phyloP scores from a whole-genome alignment of 2,329 filamentous ascomycete genomes.

The Phialophora verrucosa region DNA sequence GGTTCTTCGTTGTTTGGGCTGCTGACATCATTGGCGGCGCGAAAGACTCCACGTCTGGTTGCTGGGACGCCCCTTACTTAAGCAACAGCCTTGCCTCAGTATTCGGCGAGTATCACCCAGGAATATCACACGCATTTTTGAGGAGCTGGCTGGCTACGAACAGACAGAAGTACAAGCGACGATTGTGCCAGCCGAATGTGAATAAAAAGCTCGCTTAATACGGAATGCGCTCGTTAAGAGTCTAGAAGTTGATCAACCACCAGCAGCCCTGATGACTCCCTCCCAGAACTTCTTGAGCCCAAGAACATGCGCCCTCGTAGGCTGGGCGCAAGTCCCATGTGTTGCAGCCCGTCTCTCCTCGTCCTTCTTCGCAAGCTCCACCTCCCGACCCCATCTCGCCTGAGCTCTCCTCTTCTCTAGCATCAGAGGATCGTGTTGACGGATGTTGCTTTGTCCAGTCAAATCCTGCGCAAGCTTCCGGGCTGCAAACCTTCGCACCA shows the following conservation, averaged over 20 bases:
- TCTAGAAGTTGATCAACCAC: conserved; percentile 22
- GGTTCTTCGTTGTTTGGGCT: background rate
- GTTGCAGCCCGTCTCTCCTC: conserved; percentile 30
- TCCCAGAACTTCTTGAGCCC: conserved; percentile 71
- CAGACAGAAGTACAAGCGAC: background rate
- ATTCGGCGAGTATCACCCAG: background rate
- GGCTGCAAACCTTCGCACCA: conserved; percentile 36
- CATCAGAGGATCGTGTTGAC: conserved; percentile 20
- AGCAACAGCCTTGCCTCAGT: background rate
- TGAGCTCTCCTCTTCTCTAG: conserved; percentile 37
- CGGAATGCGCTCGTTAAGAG: background rate
- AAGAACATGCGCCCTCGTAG: conserved; percentile 58
- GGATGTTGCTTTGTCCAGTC: conserved; percentile 10
- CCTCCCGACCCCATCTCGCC: conserved; percentile 34
- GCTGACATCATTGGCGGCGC: conserved; percentile 9
- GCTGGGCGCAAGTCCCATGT: conserved; percentile 38
- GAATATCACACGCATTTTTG: background rate
- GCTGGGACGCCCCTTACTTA: background rate
- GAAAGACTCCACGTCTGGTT: background rate
- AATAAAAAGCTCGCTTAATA: background rate
- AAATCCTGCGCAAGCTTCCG: conserved; percentile 32
- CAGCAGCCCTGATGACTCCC: conserved; percentile 52
- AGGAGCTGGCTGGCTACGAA: background rate
- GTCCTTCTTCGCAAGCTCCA: conserved; percentile 32
- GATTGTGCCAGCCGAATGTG: background rate